Conservation (phyloP, 2,329 filamentous ascomycete species). For the Thielaviopsis euricoi region DNA sequence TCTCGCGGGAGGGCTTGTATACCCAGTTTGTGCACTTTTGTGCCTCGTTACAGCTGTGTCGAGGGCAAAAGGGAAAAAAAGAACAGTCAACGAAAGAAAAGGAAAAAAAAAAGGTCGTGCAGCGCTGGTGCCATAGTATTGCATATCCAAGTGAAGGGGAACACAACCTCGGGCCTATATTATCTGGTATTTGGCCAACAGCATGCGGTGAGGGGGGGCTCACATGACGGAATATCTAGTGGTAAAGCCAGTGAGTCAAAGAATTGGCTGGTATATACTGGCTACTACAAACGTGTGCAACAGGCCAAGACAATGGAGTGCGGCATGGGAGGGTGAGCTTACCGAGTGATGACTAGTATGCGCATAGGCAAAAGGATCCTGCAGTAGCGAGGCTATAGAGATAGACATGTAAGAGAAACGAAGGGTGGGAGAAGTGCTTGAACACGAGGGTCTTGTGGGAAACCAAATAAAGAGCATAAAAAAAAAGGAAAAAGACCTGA, state of each 20-base stretch:
- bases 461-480: too few species aligned
- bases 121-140: background rate
- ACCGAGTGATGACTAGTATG: background rate
- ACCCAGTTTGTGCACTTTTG: background rate
- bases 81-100: background rate
- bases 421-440: background rate
- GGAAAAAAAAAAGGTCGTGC: background rate
- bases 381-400: background rate
- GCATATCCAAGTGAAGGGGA: too few species aligned
- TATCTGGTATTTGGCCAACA: too few species aligned
- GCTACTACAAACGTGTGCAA: too few species aligned
- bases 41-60: background rate
- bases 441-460: background rate
- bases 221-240: too few species aligned
- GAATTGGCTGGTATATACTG: too few species aligned
- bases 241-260: too few species aligned
- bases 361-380: background rate
- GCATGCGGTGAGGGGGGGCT: too few species aligned
- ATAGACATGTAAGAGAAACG: background rate
- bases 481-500: background rate
- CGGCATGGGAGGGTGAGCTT: background rate
- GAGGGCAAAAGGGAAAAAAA: too few species aligned
- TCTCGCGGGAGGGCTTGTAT: background rate
- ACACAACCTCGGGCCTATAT: too few species aligned
- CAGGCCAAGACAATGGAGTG: too few species aligned